phyloP scores from a whole-genome alignment of 495 filamentous ascomycete species.

The Aspergillus haitiensis region DNA sequence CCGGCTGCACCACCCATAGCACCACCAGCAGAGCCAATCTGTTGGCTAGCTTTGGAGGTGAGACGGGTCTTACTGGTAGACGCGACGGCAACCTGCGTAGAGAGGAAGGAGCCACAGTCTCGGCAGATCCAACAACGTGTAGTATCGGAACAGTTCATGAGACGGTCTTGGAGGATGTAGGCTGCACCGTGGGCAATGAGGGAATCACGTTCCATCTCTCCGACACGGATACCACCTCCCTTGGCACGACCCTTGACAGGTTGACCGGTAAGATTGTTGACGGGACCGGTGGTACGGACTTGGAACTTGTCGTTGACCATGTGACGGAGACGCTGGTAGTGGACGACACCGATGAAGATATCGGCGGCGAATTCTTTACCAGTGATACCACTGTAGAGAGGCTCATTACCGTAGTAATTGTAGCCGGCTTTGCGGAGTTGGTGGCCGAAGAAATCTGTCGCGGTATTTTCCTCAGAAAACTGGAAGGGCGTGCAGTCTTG shows the following conservation, averaged over 20 bases:
- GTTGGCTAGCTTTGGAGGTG: constrained; percentile 32
- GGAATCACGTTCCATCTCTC: constrained; percentile 98
- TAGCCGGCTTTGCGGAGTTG: constrained; percentile 92
- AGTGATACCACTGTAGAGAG: constrained; percentile 95
- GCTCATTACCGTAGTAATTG: constrained; percentile 98
- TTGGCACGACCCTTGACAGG: constrained; percentile 94
- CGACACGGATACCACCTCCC: constrained; percentile 97
- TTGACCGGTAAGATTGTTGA: constrained; percentile 86
- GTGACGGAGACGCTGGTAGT: constrained; percentile 96
- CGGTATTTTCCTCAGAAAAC: constrained; percentile 89
- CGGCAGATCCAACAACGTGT: constrained; percentile 84
- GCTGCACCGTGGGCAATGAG: constrained; percentile 92
- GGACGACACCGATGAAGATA: constrained; percentile 95
- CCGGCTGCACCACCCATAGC: constrained; percentile 51
- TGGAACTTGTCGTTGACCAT: constrained; percentile 99
- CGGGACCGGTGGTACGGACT: constrained; percentile 90
- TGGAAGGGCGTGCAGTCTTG: constrained; percentile 94
- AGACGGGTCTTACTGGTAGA: constrained; percentile 33
- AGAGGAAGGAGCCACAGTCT: constrained; percentile 82
- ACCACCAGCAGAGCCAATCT: constrained; percentile 24
- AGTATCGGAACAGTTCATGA: constrained; percentile 96
- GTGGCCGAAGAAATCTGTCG: constrained; percentile 91
- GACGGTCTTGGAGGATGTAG: constrained; percentile 89
- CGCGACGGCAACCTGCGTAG: constrained; percentile 69
- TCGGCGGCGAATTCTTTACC: constrained; percentile 91